Evolutionary conservation across 1,139 yeast species (phyloP).

Genomic region (Pichia sp.): DNA sequence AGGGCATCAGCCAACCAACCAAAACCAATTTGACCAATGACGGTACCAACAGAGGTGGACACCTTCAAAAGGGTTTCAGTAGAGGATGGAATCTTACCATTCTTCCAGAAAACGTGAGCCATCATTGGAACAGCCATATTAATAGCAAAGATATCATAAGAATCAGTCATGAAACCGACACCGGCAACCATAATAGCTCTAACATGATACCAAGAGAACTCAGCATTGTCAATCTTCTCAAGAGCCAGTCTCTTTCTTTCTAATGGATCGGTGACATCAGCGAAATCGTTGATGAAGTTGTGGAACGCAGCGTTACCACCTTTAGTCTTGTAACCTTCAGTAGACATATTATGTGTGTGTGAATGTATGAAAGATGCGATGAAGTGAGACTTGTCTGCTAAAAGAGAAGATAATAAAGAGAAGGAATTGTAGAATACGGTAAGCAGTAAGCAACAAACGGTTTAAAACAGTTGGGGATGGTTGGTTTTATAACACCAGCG

Average conservation of each 20-base stretch:
- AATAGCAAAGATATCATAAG: constrained; percentile 87
- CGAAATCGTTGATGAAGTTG: constrained; percentile 74
- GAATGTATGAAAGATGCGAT: not conserved
- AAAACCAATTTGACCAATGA: constrained; percentile 82
- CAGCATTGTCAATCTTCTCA: constrained; percentile 79
- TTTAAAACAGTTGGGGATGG: too few relatives aligned
- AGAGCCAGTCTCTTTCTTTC: constrained; percentile 87
- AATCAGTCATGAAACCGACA: constrained; percentile 89
- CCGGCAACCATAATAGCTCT: constrained; percentile 88
- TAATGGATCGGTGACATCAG: constrained; percentile 78
- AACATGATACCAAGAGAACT: constrained; percentile 83
- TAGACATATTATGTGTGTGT: not conserved
- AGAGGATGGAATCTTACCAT: constrained; percentile 57
- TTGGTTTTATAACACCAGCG: too few relatives aligned
- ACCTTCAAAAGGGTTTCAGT: constrained; percentile 73
- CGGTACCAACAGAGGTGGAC: constrained; percentile 91
- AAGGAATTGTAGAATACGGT: not conserved
- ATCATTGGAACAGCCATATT: constrained; percentile 74
- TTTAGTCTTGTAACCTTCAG: constrained; percentile 30
- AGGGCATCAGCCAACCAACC: constrained; percentile 79
- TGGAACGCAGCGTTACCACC: constrained; percentile 94
- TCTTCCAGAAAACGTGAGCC: constrained; percentile 72
- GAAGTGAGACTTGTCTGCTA: not conserved
- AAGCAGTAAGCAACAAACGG: too few relatives aligned
- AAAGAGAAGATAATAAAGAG: not conserved